phyloP scores from a whole-genome alignment of 495 filamentous ascomycete species.

The Penicillium subrubescens region DNA sequence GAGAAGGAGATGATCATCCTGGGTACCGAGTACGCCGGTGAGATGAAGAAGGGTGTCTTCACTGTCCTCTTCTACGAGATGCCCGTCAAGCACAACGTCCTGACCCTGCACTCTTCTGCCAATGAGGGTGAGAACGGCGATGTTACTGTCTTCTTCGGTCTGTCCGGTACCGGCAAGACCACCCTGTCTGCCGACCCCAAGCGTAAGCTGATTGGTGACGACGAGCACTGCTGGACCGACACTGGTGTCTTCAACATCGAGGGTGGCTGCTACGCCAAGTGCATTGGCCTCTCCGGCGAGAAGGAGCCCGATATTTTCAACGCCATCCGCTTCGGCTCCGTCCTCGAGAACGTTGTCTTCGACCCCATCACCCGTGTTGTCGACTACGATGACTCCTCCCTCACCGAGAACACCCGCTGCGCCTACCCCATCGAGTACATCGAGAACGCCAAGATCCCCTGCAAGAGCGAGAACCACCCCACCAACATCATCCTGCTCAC shows the following conservation, averaged over 20 bases:
- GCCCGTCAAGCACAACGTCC: constrained; percentile 98
- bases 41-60: constrained; percentile 99
- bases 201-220: constrained; percentile 93
- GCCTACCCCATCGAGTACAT: constrained; percentile 99
- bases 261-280: constrained; percentile 99
- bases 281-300: constrained; percentile 94
- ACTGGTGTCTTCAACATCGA: constrained; percentile 98
- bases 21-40: constrained; percentile 97
- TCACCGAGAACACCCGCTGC: constrained; percentile 98
- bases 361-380: constrained; percentile 85
- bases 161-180: constrained; percentile 98
- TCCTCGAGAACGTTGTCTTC: constrained; percentile 98
- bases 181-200: constrained; percentile 97
- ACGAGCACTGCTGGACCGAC: constrained; percentile 99
- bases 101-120: constrained; percentile 93
- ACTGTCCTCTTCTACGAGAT: constrained; percentile 99
- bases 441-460: constrained; percentile 97
- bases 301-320: constrained; percentile 99
- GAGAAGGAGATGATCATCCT: constrained; percentile 98
- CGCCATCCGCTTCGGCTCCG: constrained; percentile 95
- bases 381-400: constrained; percentile 90
- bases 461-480: constrained; percentile 82
- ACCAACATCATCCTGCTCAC: constrained; percentile 97
- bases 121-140: constrained; percentile 88
- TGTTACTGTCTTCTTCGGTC: constrained; percentile 98